Base-by-base conservation (phyloP, 495 filamentous ascomycete genomes). In the Aspergillus sparsus region DNA sequence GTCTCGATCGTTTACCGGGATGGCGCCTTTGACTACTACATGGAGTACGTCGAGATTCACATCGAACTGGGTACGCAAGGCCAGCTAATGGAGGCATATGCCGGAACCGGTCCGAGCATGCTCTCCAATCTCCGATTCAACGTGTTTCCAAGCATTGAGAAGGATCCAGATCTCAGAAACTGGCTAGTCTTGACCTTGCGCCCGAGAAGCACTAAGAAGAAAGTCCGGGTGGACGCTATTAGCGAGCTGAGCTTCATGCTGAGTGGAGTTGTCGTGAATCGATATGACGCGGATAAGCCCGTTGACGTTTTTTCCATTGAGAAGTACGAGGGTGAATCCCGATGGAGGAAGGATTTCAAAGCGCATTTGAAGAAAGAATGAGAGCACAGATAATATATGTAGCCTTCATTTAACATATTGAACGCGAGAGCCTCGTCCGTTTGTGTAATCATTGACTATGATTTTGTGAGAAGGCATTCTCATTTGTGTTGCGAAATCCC, bases 41-140 rank as follows among this genome's bases (percentile, higher is more conserved):
- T 63, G 9, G 5, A 47, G 44, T 37, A 18, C 16, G 8, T 63
- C 36, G 7, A 59, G 9, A 41, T 63, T 34, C 13, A 21, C 16
- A 42, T 63, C 21, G 21, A 5, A 10, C 55, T 63, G 0, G 55
- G 61, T 1, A 16, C 35, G 44, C 12, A 35, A 0, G 47, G 15
- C 15, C 13, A 44, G 7, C 55, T 59, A 0, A 37, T 53, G 18
- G 33, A 39, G n/a, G 6, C 13, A 5, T 67, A 66, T 32, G 34
- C n/a, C 21, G 67, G 65, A 0, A 56, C 66, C 0, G 62, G 66
- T 10, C 53, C 59, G 2, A 58, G 16, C 10, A 69, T 69, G 66
- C 41, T 68, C n/a, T 57, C 52, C 50, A 69, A 68, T 53, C 39
- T 69, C 11, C 57, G 67, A 32, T 66, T 68, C 49, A 69, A 69